Evolutionary conservation across 75 land plant species (phyloP).

Genomic region (Chamaecyparis obtusa): DNA sequence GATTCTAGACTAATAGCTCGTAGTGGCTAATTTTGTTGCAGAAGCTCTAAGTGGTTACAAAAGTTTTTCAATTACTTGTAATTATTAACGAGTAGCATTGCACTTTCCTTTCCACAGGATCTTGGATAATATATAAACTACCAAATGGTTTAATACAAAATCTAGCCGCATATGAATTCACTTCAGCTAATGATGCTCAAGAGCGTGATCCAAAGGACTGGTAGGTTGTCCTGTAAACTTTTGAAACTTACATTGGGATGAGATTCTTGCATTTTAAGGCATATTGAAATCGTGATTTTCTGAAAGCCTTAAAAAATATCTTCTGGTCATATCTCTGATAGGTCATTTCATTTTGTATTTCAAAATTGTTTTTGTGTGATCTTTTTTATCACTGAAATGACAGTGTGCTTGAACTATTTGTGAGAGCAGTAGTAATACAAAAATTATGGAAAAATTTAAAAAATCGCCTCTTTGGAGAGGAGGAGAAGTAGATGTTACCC

Average conservation of each 20-base stretch:
- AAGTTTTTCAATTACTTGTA: background rate
- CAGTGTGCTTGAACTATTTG: background rate
- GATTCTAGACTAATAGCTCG: background rate
- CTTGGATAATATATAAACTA: conserved; percentile 70
- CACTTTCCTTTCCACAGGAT: conserved; percentile 42
- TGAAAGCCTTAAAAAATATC: background rate
- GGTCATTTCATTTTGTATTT: background rate
- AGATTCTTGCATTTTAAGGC: background rate
- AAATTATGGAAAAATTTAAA: background rate
- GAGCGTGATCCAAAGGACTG: conserved; percentile 91
- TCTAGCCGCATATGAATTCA: conserved; percentile 63
- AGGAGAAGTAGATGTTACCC: background rate
- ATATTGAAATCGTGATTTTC: background rate
- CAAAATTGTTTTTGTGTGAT: background rate
- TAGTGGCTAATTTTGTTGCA: background rate
- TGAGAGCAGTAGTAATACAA: background rate
- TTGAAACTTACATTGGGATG: background rate
- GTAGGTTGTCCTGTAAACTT: conserved; percentile 25
- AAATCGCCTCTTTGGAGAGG: background rate
- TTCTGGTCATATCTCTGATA: background rate
- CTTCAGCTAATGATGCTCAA: conserved; percentile 88
- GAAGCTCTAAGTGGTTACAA: background rate
- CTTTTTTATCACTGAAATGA: background rate
- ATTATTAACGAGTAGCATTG: background rate
- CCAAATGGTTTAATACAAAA: conserved; percentile 25